Conservation (phyloP, 2,329 filamentous ascomycete species). For the Botryotinia narcissicola region DNA sequence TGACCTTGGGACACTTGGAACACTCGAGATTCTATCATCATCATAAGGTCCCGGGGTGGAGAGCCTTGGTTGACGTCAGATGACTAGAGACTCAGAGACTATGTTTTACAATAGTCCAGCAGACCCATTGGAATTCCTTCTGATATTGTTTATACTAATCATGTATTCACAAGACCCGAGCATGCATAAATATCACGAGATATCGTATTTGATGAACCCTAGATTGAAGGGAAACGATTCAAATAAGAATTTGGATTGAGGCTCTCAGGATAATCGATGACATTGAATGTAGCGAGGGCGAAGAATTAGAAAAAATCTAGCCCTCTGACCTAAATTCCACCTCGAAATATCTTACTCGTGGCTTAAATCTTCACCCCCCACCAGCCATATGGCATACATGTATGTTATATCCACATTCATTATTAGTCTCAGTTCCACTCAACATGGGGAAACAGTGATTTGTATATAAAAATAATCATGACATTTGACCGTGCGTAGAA, state of each 20-base stretch:
- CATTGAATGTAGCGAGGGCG: not conserved
- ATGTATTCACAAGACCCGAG: conserved; percentile 14
- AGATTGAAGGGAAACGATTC: not conserved
- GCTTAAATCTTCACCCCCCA: not conserved
- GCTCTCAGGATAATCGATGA: not conserved
- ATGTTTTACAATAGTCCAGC: not conserved
- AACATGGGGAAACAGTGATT: not conserved
- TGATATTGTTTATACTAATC: conserved; percentile 1
- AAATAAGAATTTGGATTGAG: not conserved
- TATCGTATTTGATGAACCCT: not conserved
- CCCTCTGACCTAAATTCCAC: not conserved
- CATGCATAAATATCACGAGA: conserved; percentile 27
- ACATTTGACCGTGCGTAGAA: conserved; percentile 4
- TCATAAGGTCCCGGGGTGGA: not conserved
- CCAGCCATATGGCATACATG: not conserved
- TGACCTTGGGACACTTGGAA: not conserved
- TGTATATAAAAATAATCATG: not conserved
- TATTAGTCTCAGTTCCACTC: conserved; percentile 3
- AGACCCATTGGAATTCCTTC: not conserved
- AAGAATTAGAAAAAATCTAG: not conserved
- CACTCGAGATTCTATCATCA: not conserved
- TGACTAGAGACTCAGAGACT: not conserved
- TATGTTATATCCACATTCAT: not conserved
- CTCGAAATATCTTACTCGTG: not conserved
- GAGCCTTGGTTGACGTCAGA: not conserved